phyloP scores from a whole-genome alignment of 257 asterid species.

The Jacaranda copaia region DNA sequence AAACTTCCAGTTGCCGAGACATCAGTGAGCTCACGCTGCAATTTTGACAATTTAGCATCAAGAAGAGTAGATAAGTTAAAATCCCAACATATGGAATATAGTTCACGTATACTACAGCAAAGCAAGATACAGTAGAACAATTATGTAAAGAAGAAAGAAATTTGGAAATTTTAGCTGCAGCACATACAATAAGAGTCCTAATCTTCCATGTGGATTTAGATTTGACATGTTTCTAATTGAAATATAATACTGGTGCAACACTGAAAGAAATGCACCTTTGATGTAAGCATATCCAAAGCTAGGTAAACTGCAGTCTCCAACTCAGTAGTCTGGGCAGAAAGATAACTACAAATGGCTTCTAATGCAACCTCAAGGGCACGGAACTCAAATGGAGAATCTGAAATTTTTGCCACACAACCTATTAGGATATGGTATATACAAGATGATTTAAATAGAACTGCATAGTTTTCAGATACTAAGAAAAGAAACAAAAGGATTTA shows the following conservation, averaged over 20 bases:
- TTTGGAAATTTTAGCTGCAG: not conserved
- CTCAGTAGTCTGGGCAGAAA: conserved; percentile 80
- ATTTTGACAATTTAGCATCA: too few species aligned
- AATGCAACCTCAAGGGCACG: conserved; percentile 89
- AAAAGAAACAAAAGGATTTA: not conserved
- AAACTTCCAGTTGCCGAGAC: too few species aligned
- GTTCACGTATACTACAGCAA: not conserved
- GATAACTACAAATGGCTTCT: conserved; percentile 92
- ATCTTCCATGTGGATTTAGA: not conserved
- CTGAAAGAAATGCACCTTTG: conserved; percentile 61
- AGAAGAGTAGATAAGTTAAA: too few species aligned
- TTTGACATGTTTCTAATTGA: conserved; percentile 7
- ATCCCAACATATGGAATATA: not conserved
- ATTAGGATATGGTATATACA: conserved; percentile 22
- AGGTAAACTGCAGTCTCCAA: conserved; percentile 94
- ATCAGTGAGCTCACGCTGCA: too few species aligned
- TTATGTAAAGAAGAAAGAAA: conserved; percentile 2
- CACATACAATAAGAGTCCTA: not conserved
- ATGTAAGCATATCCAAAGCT: conserved; percentile 89
- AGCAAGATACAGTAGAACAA: not conserved
- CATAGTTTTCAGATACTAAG: conserved; percentile 15
- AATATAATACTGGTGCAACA: not conserved
- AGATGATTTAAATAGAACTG: not conserved
- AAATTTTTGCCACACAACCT: conserved; percentile 21
- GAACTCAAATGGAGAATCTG: conserved; percentile 96